Conservation (phyloP, 805 yeast species). For the Wickerhamiella brachini region DNA sequence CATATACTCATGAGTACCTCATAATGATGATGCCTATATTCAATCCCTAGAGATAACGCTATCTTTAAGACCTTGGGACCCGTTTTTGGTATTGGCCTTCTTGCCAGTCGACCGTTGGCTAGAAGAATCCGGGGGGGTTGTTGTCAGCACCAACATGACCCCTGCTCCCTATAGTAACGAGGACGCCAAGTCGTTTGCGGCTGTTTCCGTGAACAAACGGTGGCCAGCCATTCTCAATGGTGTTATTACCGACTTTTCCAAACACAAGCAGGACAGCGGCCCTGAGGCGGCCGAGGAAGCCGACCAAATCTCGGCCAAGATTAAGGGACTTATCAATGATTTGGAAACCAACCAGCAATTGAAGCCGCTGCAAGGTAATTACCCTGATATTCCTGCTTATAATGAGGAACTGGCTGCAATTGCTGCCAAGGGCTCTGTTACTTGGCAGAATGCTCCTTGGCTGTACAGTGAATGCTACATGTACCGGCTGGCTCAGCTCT, state of each 20-base stretch:
- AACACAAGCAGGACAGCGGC: conserved; percentile 23
- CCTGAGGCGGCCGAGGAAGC: conserved; percentile 33
- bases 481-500: conserved; percentile 38
- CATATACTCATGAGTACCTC: no score
- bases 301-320: conserved; percentile 27
- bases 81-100: no score
- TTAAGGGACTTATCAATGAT: conserved; percentile 30
- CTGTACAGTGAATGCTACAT: conserved; percentile 71
- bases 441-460: conserved; percentile 90
- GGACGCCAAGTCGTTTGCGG: conserved; percentile 70
- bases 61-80: no score
- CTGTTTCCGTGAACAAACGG: conserved; percentile 58
- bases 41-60: no score
- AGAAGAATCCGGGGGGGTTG: no score
- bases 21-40: no score
- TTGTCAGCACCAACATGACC: background rate
- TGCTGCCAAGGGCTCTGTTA: conserved; percentile 21
- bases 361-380: conserved; percentile 32
- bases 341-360: conserved; percentile 29
- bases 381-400: conserved; percentile 37
- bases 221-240: conserved; percentile 78
- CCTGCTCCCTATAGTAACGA: conserved; percentile 13
- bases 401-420: conserved; percentile 38
- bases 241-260: conserved; percentile 44
- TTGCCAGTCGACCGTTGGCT: no score